Evolutionary conservation across 2,329 filamentous ascomycete genomes (phyloP), one percentile per base, ranked within the genome.

Genomic region (Triangularia setosa): DNA sequence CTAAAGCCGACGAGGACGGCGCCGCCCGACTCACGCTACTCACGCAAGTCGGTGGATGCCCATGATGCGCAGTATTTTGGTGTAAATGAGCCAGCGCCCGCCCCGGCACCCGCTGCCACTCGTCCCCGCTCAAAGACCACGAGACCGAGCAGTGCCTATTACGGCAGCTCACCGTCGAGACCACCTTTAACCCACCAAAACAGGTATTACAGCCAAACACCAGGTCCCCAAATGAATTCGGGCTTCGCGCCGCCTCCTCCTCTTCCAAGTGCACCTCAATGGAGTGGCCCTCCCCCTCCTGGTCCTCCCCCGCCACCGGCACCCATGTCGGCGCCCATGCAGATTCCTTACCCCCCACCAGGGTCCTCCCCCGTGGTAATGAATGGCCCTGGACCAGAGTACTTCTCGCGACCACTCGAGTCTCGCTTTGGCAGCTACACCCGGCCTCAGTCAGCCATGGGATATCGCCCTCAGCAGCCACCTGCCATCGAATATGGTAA

Each of bases 101-200:
- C 72, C 16, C 64, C 72, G 1, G 68, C 73, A 4, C 66, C 73
- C 14, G 11, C 52, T 18, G 25, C 21, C 12, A 72, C 75, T 0
- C 78, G 79, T 9, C 79, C 79, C n/a, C 77, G 78, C 1, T 75
- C 78, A 30, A 75, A 77, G 21, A 77, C 77, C 16, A 71, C 69
- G 9, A 65, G 79, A 18, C 78, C 79, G 3, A 65, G 70, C 24
- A 78, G 75, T 65, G 33, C 33, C 40, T 78, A 77, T 63, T 78
- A 79, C 66, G 75, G 73, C 35, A 69, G 72, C 40, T 59, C 71
- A 9, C 23, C 23, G 18, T 68, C 74, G 23, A 75, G 74, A 27
- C 78, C 78, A 25, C 78, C 79, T 4, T 69, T 73, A 5, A 71
- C 79, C 14, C 76, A 77, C 44, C 67, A 74, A 27, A 73, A 74